These are phyloP conservation scores for Graphiopsis chlorocephala DNA, from an alignment of 2,329 filamentous ascomycete species.

Conservation along the genomic window DNA sequence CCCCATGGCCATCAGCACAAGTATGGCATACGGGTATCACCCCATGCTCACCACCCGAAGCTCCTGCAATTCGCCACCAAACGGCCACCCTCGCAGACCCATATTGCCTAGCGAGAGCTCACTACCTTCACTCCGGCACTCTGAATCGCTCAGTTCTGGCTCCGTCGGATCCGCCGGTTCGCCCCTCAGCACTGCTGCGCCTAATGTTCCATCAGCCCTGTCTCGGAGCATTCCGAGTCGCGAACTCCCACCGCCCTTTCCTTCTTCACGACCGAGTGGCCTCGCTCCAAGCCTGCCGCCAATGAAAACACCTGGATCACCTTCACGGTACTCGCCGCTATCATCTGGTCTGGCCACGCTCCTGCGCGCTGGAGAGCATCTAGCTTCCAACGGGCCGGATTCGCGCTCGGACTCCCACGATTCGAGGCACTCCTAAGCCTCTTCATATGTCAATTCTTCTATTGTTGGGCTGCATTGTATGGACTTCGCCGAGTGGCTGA, in stretches of 20 bases:
- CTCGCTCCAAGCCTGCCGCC: background rate
- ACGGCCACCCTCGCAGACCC: background rate
- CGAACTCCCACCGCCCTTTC: constrained; percentile 2
- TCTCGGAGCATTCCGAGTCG: background rate
- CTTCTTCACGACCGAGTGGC: background rate
- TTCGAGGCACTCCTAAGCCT: background rate
- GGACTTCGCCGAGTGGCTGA: background rate
- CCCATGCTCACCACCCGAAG: background rate
- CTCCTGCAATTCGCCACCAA: background rate
- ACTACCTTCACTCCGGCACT: constrained; percentile 2
- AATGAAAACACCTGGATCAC: constrained; percentile 1
- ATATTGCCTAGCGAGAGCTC: constrained; percentile 1
- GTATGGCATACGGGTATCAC: constrained; percentile 11
- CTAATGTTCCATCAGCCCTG: background rate
- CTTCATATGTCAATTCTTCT: background rate
- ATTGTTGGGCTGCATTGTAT: background rate
- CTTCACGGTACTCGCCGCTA: background rate
- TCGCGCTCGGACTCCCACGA: background rate
- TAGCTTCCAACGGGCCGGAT: background rate
- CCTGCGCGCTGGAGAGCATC: constrained; percentile 12
- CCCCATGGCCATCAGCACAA: constrained; percentile 14
- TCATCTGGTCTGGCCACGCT: constrained; percentile 10
- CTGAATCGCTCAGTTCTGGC: constrained; percentile 1
- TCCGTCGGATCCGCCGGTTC: background rate
- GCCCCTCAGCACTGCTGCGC: background rate